Base-by-base conservation (phyloP, 805 yeast species). In the Metschnikowia cubensis region DNA sequence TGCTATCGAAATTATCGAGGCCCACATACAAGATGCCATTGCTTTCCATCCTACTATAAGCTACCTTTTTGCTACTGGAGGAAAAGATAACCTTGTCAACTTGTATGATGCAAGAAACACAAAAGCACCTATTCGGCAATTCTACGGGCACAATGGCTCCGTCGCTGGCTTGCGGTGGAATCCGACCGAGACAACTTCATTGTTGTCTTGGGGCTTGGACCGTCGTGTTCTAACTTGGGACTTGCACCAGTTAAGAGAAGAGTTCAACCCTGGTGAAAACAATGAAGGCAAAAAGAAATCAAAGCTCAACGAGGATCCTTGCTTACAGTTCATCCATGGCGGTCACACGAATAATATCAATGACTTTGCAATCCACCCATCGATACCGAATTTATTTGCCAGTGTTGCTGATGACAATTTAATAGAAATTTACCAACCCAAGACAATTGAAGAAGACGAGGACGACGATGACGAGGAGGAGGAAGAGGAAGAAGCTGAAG, bases 161-260 rank as follows among this genome's bases (percentile, higher is more conserved):
- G 64, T 73, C 3, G 57, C 59, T 21, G 75, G 76, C 3, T 65
- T 73, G 39, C 71, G 80, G 42, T 76, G 83, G 64, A 69, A 85
- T 45, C 70, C 73, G 42, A 65, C 66, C 33, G 75, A 76, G 44
- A 80, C 83, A 20, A 70, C 75, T 43, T 67, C 73, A 17, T 73
- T 89, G 45, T 77, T 85, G 10, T 79, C 88, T 1, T 69, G 75
- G 72, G 79, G 82, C 11, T 66, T 73, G 44, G 96, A 89, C 64
- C 80, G 87, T 53, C 73, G 92, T 52, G 83, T 86, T 13, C 70
- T 84, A 43, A 61, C 83, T 31, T 89, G 96, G 96, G 89, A 89
- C 59, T 71, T 89, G 54, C 71, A 74, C 50, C 74, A 75, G 51
- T 66, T 86, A 50, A 80, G 75, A 31, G 82, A 81, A 48, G 85